These are phyloP conservation scores for Lithospermum erythrorhizon DNA, from an alignment of 257 asterid species.

Conservation along the genomic window DNA sequence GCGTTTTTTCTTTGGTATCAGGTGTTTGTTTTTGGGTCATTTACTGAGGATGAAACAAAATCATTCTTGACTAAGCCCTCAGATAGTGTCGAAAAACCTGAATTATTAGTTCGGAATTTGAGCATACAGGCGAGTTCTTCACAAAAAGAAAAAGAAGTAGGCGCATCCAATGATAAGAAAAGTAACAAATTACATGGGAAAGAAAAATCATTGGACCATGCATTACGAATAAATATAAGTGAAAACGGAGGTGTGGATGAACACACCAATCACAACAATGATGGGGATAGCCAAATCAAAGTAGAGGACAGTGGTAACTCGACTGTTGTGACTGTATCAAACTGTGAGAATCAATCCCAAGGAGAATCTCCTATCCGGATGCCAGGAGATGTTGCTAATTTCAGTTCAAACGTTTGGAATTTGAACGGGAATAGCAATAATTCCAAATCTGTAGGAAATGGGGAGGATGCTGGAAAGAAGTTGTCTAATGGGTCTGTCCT, in stretches of 20 bases:
- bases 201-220: constrained; percentile 16
- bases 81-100: constrained; percentile 12
- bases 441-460: constrained; percentile 24
- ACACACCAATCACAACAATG: constrained; percentile 10
- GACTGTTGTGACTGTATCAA: constrained; percentile 26
- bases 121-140: constrained; percentile 16
- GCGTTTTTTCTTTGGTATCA: constrained; percentile 10
- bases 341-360: constrained; percentile 15
- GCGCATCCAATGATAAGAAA: neutral
- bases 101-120: constrained; percentile 44
- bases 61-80: constrained; percentile 34
- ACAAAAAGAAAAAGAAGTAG: constrained; percentile 6
- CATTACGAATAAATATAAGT: constrained; percentile 14
- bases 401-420: constrained; percentile 12
- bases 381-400: constrained; percentile 17
- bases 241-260: constrained; percentile 41
- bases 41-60: constrained; percentile 73
- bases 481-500: constrained; percentile 24
- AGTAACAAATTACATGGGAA: neutral
- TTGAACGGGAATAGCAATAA: constrained; percentile 25
- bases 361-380: constrained; percentile 15
- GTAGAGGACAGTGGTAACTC: constrained; percentile 19
- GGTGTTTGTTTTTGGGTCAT: constrained; percentile 85
- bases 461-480: constrained; percentile 19
- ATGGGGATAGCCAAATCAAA: constrained; percentile 20